phyloP scores from a whole-genome alignment of 225 moss, liverwort and hornwort species.

The Antitrichia curtipendula region DNA sequence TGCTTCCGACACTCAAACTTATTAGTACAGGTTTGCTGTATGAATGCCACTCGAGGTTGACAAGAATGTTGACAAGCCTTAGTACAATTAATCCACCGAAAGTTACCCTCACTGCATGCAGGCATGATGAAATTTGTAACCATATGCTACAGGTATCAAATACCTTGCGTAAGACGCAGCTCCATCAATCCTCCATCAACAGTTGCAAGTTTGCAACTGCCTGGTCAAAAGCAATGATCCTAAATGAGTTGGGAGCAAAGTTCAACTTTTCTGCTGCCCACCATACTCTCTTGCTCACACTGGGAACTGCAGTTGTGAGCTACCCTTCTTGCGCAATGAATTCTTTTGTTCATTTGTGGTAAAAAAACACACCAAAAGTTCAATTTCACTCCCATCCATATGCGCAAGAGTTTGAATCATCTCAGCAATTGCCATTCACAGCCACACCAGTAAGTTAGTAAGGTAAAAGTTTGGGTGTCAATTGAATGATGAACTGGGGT shows the following conservation, averaged over 20 bases:
- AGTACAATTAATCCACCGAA: not conserved
- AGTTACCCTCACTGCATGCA: not conserved
- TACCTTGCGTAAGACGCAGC: not conserved
- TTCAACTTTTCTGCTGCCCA: not conserved
- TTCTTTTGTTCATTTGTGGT: not conserved
- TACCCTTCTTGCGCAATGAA: not conserved
- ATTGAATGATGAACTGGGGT: not conserved
- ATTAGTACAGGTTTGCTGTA: not conserved
- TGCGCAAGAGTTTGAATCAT: not conserved
- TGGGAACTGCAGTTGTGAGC: no score
- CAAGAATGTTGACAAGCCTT: not conserved
- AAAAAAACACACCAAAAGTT: not conserved
- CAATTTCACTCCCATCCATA: not conserved
- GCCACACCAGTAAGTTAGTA: not conserved
- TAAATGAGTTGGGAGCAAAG: not conserved
- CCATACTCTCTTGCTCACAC: not conserved
- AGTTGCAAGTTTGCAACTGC: not conserved
- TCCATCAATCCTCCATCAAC: not conserved
- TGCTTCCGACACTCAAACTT: not conserved
- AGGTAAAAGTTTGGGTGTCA: not conserved
- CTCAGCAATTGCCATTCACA: not conserved
- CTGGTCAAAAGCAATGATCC: not conserved
- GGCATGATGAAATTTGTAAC: not conserved
- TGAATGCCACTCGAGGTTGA: not conserved
- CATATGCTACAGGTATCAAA: not conserved